A percentile compares a stretch with the other conserved stretches of the same genome.
Conservation (phyloP, 225 moss, liverwort and hornwort genomes). For the Bryoerythrophyllum caledonicum region DNA sequence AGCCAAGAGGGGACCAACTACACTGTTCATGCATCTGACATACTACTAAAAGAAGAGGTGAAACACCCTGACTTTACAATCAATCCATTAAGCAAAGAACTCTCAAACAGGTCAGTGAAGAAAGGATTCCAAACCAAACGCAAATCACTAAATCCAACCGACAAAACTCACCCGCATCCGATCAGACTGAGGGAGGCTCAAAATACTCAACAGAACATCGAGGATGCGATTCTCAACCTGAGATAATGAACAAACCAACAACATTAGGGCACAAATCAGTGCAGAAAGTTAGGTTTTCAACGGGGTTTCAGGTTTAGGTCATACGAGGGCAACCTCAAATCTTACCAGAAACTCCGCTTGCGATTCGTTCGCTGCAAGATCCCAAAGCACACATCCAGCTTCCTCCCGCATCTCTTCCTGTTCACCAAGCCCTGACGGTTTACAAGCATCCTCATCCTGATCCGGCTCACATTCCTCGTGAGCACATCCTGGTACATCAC, state of each 20-base stretch:
- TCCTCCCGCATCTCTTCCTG: slow-evolving; percentile 80
- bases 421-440: slow-evolving; percentile 20
- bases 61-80: neutral
- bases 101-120: neutral
- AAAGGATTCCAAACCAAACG: neutral
- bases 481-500: slow-evolving; percentile 1
- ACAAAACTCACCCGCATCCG: slow-evolving; percentile 73
- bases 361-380: slow-evolving; percentile 82
- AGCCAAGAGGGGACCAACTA: too few species aligned
- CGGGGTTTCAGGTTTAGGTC: slow-evolving; percentile 23
- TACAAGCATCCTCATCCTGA: slow-evolving; percentile 19
- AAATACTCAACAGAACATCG: slow-evolving; percentile 65
- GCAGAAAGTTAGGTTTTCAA: neutral
- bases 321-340: neutral
- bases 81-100: slow-evolving; percentile 5
- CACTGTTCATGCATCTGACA: too few species aligned
- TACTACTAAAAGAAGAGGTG: too few species aligned
- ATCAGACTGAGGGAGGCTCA: slow-evolving; percentile 68
- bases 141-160: slow-evolving; percentile 1
- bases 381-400: slow-evolving; percentile 94
- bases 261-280: slow-evolving; percentile 1
- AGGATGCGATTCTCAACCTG: slow-evolving; percentile 85
- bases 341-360: slow-evolving; percentile 88
- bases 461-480: slow-evolving; percentile 7
- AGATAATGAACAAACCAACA: slow-evolving; percentile 1